These are phyloP conservation scores for Kwoniella mangroviensis DNA, from an alignment of 768 basidiomycete genomes.

Conservation along the genomic window DNA sequence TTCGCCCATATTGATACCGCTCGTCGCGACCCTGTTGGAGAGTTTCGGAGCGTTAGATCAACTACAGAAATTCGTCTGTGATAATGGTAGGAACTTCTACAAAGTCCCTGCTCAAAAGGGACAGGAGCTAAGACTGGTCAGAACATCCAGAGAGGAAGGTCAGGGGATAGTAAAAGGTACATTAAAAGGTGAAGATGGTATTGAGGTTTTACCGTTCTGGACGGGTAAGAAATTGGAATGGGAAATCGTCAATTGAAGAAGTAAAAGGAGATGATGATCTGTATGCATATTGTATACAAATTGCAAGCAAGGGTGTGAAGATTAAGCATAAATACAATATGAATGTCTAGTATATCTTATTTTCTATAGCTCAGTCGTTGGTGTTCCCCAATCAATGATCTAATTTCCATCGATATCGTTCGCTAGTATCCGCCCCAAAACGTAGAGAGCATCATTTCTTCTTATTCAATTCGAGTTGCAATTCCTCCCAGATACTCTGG, in stretches of 20 bases:
- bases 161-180: slow-evolving; percentile 56
- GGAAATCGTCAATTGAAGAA: slow-evolving; percentile 58
- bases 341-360: neutral
- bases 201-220: slow-evolving; percentile 78
- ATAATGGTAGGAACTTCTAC: slow-evolving; percentile 82
- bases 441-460: neutral
- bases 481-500: slow-evolving; percentile 10
- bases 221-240: slow-evolving; percentile 79
- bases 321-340: neutral
- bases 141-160: slow-evolving; percentile 28
- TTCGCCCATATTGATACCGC: slow-evolving; percentile 84
- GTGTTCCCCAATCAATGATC: no score
- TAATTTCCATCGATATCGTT: no score
- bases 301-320: neutral
- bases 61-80: slow-evolving; percentile 78
- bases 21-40: slow-evolving; percentile 85
- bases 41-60: slow-evolving; percentile 83
- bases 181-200: slow-evolving; percentile 57
- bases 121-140: slow-evolving; percentile 48
- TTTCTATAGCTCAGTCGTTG: no score
- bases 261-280: neutral
- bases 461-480: neutral
- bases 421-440: no score
- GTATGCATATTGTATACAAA: slow-evolving; percentile 6
- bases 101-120: slow-evolving; percentile 47